phyloP scores from a whole-genome alignment of 78 protist species.

The Cavenderia fasciculata region DNA sequence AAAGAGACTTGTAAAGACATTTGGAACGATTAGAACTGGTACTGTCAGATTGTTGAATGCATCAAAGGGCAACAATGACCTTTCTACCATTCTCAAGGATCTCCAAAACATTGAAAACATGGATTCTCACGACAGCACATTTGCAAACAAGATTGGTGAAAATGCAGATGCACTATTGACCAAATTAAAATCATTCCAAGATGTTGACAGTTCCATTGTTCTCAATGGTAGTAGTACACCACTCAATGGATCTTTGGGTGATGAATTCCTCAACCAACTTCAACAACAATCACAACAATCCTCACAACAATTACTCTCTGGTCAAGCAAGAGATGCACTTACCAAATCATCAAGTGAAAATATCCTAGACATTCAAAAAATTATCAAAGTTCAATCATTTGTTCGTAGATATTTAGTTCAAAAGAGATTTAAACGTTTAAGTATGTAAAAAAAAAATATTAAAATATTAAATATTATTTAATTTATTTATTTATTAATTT shows the following conservation, averaged over 20 bases:
- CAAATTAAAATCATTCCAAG: neutral
- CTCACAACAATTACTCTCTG: too few relatives aligned
- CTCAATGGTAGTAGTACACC: too few relatives aligned
- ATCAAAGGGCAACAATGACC: conserved; percentile 13
- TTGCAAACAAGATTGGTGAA: too few relatives aligned
- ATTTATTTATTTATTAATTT: too few relatives aligned
- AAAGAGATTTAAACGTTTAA: conserved; percentile 31
- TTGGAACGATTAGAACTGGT: conserved; percentile 42
- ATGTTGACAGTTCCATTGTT: too few relatives aligned
- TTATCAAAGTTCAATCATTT: conserved; percentile 31
- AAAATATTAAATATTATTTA: too few relatives aligned
- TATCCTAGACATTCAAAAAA: too few relatives aligned
- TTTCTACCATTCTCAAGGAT: conserved; percentile 49
- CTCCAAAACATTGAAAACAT: conserved; percentile 19
- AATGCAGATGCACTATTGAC: conserved; percentile 6
- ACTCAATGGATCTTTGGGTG: too few relatives aligned
- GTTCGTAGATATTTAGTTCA: conserved; percentile 41
- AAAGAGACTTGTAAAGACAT: conserved; percentile 20
- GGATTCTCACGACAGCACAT: neutral
- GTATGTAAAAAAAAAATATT: conserved; percentile 13
- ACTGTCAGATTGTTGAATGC: conserved; percentile 28
- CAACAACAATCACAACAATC: neutral
- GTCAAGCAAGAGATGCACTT: too few relatives aligned
- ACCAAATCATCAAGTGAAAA: too few relatives aligned
- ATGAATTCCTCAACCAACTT: neutral